A percentile compares a stretch with the other conserved stretches of the same genome.
These are phyloP conservation scores for Selaginella moellendorffii DNA, from an alignment of 75 land plant species.

Conservation along the genomic window DNA sequence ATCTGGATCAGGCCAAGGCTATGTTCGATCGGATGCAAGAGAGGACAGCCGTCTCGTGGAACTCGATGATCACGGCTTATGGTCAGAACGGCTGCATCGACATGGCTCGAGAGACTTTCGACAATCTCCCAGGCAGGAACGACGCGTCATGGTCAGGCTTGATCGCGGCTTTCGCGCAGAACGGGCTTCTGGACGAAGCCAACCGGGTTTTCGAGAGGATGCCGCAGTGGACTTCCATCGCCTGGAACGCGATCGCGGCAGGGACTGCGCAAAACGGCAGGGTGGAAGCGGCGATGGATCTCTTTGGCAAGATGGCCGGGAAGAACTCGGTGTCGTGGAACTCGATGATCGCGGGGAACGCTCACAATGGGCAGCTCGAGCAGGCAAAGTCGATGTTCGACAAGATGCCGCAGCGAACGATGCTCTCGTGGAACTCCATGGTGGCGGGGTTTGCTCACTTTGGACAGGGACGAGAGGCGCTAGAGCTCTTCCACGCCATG, in stretches of 20 bases:
- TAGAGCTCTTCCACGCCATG: not conserved
- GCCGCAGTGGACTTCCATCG: not conserved
- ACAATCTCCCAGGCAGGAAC: not conserved
- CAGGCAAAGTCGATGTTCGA: not conserved
- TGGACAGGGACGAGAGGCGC: not conserved
- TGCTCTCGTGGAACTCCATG: not conserved
- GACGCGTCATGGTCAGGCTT: not conserved
- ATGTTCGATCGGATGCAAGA: not conserved
- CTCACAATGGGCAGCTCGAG: conserved; percentile 1
- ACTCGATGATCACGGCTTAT: conserved; percentile 6
- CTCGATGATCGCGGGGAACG: not conserved
- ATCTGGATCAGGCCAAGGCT: not conserved
- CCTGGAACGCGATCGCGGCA: not conserved
- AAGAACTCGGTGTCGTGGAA: not conserved
- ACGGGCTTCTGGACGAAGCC: not conserved
- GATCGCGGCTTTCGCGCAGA: conserved; percentile 1
- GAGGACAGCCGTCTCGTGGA: not conserved
- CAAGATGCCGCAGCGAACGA: not conserved
- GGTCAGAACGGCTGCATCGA: not conserved
- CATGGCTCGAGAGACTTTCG: not conserved
- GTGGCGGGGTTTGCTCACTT: not conserved
- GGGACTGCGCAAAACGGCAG: not conserved
- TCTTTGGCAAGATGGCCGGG: not conserved
- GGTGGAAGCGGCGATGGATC: not conserved
- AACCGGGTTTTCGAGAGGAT: not conserved